Evolutionary conservation across 2,329 filamentous ascomycete genomes (phyloP).

Genomic region (Sporothrix globosa): DNA sequence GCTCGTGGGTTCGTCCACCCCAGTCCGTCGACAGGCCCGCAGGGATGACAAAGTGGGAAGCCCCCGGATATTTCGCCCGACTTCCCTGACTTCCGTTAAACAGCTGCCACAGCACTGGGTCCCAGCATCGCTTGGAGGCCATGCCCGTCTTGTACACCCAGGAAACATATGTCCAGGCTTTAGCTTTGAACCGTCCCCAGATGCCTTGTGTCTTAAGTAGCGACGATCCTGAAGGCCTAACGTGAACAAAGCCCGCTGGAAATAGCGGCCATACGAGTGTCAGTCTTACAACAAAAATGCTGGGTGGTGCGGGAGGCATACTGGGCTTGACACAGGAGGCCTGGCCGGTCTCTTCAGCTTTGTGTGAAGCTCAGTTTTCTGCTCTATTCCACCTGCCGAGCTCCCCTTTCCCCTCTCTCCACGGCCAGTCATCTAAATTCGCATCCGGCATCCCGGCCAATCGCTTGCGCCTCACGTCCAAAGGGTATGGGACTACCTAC

Average conservation of each 20-base stretch:
- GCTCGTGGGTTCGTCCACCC: slow-evolving; percentile 20
- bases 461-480: slow-evolving; percentile 7
- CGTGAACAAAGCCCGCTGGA: slow-evolving; percentile 2
- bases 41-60: slow-evolving; percentile 3
- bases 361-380: background rate
- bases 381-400: slow-evolving; percentile 20
- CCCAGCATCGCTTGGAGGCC: background rate
- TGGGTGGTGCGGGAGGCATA: background rate
- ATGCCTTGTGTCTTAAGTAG: background rate
- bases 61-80: background rate
- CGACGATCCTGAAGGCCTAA: background rate
- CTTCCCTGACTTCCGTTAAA: background rate
- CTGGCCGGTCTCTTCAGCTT: background rate
- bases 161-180: background rate
- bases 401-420: slow-evolving; percentile 17
- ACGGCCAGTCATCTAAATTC: background rate
- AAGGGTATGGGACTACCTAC: slow-evolving; percentile 1
- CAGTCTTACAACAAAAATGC: background rate
- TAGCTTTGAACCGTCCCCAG: background rate
- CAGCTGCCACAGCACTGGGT: too few relatives aligned
- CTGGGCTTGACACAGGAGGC: background rate
- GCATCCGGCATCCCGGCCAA: slow-evolving; percentile 19
- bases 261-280: background rate
- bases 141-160: background rate
- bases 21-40: background rate